Conservation (phyloP, 2,329 filamentous ascomycete genomes). For the Sclerotinia subarctica region DNA sequence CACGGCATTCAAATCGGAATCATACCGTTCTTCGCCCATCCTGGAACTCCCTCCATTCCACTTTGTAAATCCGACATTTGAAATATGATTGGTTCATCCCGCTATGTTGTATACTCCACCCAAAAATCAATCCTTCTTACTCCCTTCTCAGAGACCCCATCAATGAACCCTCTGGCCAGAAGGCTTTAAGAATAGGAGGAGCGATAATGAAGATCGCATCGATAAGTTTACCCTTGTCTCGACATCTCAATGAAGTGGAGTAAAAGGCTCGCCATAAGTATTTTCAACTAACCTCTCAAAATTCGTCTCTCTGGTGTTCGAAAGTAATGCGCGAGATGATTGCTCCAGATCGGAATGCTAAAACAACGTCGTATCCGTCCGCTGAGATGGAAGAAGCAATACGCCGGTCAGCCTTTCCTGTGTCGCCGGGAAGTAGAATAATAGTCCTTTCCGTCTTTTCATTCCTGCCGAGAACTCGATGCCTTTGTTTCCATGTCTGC, state of each 20-base stretch:
- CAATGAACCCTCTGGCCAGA: slow-evolving; percentile 43
- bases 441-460: neutral
- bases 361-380: slow-evolving; percentile 36
- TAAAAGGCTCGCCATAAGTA: slow-evolving; percentile 43
- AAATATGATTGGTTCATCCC: slow-evolving; percentile 41
- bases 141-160: slow-evolving; percentile 41
- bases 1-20: slow-evolving; percentile 34
- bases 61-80: slow-evolving; percentile 42
- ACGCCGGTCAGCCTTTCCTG: slow-evolving; percentile 45
- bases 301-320: slow-evolving; percentile 31
- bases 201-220: slow-evolving; percentile 44
- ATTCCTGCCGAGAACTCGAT: neutral
- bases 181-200: slow-evolving; percentile 39
- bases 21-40: neutral
- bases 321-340: slow-evolving; percentile 23
- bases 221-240: slow-evolving; percentile 28
- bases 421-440: slow-evolving; percentile 42
- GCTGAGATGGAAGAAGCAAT: slow-evolving; percentile 41
- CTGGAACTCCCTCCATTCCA: no score
- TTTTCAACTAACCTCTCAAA: slow-evolving; percentile 47
- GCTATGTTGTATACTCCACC: slow-evolving; percentile 41
- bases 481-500: neutral
- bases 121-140: slow-evolving; percentile 46
- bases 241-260: neutral
- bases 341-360: slow-evolving; percentile 42